Evolutionary conservation across 306 rosid species (phyloP).

Genomic region (Castanea sativa): DNA sequence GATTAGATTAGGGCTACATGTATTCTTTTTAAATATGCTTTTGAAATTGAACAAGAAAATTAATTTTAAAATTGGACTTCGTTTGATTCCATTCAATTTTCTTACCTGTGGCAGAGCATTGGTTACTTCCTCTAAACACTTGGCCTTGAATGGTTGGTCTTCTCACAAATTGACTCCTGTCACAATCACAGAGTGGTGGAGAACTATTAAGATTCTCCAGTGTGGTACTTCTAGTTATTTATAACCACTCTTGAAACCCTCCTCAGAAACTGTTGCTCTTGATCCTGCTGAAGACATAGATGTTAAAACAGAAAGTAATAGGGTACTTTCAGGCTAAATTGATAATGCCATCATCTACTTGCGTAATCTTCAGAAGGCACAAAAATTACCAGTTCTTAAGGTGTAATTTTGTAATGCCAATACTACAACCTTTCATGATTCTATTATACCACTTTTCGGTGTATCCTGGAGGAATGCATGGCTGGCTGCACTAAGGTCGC

Average conservation of each 20-base stretch:
- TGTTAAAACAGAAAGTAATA: slow-evolving; percentile 76
- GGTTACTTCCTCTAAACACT: slow-evolving; percentile 73
- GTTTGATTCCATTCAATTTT: slow-evolving; percentile 32
- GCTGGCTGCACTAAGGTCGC: slow-evolving; percentile 63
- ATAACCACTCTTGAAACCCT: slow-evolving; percentile 63
- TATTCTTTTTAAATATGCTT: background rate
- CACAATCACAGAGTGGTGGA: slow-evolving; percentile 58
- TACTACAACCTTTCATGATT: background rate
- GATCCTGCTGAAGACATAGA: slow-evolving; percentile 71
- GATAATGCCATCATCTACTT: slow-evolving; percentile 82
- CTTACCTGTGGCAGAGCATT: slow-evolving; percentile 54
- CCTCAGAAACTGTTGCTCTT: slow-evolving; percentile 37
- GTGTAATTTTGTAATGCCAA: slow-evolving; percentile 4
- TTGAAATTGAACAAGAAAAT: background rate
- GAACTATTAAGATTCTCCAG: slow-evolving; percentile 26
- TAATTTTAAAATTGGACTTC: background rate
- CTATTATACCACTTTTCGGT: slow-evolving; percentile 50
- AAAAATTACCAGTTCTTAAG: slow-evolving; percentile 12
- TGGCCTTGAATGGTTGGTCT: slow-evolving; percentile 65
- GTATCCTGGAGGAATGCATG: slow-evolving; percentile 61
- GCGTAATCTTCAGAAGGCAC: slow-evolving; percentile 84
- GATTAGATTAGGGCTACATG: no score
- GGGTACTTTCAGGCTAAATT: slow-evolving; percentile 83
- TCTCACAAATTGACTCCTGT: slow-evolving; percentile 49
- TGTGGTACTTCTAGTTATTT: slow-evolving; percentile 37